A percentile compares a stretch with the other conserved stretches of the same genome.
phyloP scores from a whole-genome alignment of 2,329 filamentous ascomycete species.

The Clarireedia sp. region DNA sequence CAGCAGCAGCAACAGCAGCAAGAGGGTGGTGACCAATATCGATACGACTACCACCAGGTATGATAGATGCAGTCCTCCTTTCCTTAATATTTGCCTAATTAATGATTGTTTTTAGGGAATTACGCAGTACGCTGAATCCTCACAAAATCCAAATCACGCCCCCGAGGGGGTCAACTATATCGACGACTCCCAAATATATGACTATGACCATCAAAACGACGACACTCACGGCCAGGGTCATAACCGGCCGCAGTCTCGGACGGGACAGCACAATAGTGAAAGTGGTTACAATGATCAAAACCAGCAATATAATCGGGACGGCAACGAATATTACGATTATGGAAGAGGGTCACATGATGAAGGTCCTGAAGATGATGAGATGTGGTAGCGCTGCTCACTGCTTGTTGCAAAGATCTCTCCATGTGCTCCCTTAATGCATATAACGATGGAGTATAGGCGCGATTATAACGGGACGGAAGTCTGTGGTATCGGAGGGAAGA shows the following conservation, averaged over 20 bases:
- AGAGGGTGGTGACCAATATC: slow-evolving; percentile 30
- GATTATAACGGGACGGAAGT: slow-evolving; percentile 17
- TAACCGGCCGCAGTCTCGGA: slow-evolving; percentile 28
- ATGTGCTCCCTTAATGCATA: slow-evolving; percentile 24
- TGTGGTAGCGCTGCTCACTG: slow-evolving; percentile 24
- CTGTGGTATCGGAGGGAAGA: slow-evolving; percentile 14
- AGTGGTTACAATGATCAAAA: slow-evolving; percentile 27
- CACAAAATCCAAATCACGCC: slow-evolving; percentile 23
- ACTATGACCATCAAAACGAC: slow-evolving; percentile 38
- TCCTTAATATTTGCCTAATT: no score
- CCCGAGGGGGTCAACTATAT: slow-evolving; percentile 35
- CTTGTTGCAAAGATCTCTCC: slow-evolving; percentile 1
- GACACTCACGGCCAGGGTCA: slow-evolving; percentile 20
- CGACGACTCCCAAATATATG: slow-evolving; percentile 44
- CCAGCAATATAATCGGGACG: slow-evolving; percentile 24
- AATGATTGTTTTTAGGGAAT: slow-evolving; percentile 23
- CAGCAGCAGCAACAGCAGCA: slow-evolving; percentile 22
- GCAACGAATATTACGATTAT: slow-evolving; percentile 27
- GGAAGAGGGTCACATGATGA: slow-evolving; percentile 18
- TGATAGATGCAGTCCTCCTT: slow-evolving; percentile 2
- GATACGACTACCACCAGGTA: slow-evolving; percentile 32
- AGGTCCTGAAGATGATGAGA: slow-evolving; percentile 25
- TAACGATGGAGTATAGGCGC: slow-evolving; percentile 28
- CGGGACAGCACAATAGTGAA: slow-evolving; percentile 26
- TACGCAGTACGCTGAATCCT: slow-evolving; percentile 29